A percentile compares a stretch with the other conserved stretches of the same genome.
These are phyloP conservation scores for Komagataella mondaviorum DNA, from an alignment of 805 yeast species.

Conservation along the genomic window DNA sequence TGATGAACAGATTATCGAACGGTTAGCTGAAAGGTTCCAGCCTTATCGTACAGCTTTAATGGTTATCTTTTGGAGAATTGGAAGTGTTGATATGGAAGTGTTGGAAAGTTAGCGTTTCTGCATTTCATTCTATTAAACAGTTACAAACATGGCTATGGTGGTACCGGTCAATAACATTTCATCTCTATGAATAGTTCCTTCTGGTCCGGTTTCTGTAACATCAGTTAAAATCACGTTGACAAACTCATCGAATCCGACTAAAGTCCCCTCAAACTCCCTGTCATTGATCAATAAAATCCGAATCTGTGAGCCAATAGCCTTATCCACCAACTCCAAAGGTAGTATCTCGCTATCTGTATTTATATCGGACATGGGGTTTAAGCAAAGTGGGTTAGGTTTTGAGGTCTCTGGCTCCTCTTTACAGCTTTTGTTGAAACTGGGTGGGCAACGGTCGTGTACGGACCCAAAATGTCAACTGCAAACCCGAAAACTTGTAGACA, in stretches of 20 bases:
- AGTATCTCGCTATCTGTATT: conserved; percentile 16
- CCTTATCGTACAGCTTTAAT: conserved; percentile 63
- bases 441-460: background rate
- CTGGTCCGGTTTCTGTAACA: conserved; percentile 46
- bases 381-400: background rate
- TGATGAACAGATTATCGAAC: conserved; percentile 43
- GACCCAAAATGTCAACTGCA: background rate
- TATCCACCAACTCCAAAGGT: conserved; percentile 82
- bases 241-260: conserved; percentile 90
- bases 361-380: conserved; percentile 1
- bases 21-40: conserved; percentile 39
- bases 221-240: conserved; percentile 84
- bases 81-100: conserved; percentile 42
- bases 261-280: conserved; percentile 77
- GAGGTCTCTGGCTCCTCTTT: background rate
- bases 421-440: background rate
- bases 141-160: conserved; percentile 46
- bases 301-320: conserved; percentile 68
- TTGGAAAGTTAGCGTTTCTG: conserved; percentile 11
- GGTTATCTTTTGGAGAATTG: conserved; percentile 62
- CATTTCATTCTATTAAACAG: conserved; percentile 13
- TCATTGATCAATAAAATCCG: conserved; percentile 53
- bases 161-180: conserved; percentile 62
- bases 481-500: conserved; percentile 1
- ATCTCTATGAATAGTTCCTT: conserved; percentile 32